These are phyloP conservation scores for Schwanniomyces yamadae DNA, from an alignment of 805 yeast genomes.

Conservation along the genomic window DNA sequence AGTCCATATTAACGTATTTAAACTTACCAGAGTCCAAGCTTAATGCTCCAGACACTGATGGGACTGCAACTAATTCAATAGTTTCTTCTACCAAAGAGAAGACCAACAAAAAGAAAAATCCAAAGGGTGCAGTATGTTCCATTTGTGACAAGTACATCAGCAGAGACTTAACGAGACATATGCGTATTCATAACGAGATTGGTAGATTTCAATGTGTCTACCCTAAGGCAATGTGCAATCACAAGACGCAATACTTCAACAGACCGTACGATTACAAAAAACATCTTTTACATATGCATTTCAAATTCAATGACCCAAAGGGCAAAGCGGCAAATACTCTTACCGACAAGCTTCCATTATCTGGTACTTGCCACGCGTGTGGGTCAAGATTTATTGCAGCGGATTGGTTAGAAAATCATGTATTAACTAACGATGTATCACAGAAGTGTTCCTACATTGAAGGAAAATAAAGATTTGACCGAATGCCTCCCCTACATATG, in stretches of 20 bases:
- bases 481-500: no score
- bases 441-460: constrained; percentile 23
- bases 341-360: constrained; percentile 39
- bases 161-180: constrained; percentile 41
- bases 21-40: constrained; percentile 10
- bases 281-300: constrained; percentile 42
- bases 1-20: constrained; percentile 4
- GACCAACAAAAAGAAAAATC: constrained; percentile 24
- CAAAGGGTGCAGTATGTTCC: constrained; percentile 39
- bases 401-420: constrained; percentile 58
- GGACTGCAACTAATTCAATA: constrained; percentile 7
- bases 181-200: constrained; percentile 43
- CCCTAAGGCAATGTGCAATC: constrained; percentile 39
- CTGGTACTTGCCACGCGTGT: constrained; percentile 45
- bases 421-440: constrained; percentile 31
- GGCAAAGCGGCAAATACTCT: constrained; percentile 40
- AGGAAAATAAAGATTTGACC: constrained; percentile 1
- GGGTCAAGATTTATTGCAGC: constrained; percentile 48
- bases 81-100: constrained; percentile 5
- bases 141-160: constrained; percentile 42
- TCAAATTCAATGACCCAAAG: constrained; percentile 40
- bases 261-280: constrained; percentile 48
- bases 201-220: constrained; percentile 45
- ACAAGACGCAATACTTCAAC: constrained; percentile 42
- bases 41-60: constrained; percentile 4